These are phyloP conservation scores for Lathyrus oleraceus DNA, from an alignment of 306 rosid species.

Conservation along the genomic window DNA sequence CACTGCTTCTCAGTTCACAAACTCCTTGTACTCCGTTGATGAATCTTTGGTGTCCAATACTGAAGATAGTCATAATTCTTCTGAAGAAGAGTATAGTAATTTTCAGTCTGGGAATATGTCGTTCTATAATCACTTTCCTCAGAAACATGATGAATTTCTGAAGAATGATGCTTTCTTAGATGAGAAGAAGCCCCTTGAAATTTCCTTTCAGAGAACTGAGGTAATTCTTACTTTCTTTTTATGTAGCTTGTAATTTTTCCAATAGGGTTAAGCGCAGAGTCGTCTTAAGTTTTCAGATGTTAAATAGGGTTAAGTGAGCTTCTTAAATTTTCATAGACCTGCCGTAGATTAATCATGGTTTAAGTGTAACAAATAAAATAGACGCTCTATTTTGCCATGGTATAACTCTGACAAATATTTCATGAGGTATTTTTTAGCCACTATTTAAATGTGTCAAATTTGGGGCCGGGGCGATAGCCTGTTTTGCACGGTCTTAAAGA, in stretches of 20 bases:
- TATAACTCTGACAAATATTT: no score
- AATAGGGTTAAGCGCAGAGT: no score
- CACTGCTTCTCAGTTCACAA: constrained; percentile 24
- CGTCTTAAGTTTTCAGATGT: no score
- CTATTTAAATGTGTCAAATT: no score
- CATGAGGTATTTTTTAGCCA: no score
- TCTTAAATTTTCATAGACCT: no score
- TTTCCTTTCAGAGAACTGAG: constrained; percentile 44
- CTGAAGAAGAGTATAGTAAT: constrained; percentile 24
- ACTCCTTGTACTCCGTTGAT: constrained; percentile 36
- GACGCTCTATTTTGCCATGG: no score
- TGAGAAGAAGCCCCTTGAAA: constrained; percentile 25
- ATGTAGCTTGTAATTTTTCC: neutral
- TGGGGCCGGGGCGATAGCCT: no score
- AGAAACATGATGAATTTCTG: constrained; percentile 16
- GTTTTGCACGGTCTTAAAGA: no score
- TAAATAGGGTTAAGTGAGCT: no score
- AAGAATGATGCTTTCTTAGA: constrained; percentile 33
- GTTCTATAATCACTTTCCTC: constrained; percentile 7
- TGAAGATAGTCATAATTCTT: constrained; percentile 28
- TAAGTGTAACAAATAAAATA: no score
- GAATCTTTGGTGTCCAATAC: constrained; percentile 38
- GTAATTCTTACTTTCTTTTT: constrained; percentile 31
- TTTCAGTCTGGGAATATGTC: constrained; percentile 25
- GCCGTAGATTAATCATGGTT: no score